phyloP scores from a whole-genome alignment of 1,284 basidiomycete genomes.

The Rhodotorula sp. region DNA sequence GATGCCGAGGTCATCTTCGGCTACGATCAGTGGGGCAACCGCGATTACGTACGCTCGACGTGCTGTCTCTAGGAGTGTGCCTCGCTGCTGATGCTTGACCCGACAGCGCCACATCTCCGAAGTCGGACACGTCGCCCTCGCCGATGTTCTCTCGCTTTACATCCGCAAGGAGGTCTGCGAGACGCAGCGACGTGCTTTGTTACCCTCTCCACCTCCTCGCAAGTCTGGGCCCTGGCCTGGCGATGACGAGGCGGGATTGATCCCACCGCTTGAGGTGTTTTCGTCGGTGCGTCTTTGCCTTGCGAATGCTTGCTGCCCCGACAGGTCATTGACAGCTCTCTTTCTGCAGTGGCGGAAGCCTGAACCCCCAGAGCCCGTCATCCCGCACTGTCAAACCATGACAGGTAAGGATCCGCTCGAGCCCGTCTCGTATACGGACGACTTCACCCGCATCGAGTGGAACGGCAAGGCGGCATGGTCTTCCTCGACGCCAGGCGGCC shows the following conservation, averaged over 20 bases:
- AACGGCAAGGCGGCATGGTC: slow-evolving; percentile 26
- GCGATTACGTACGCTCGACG: slow-evolving; percentile 24
- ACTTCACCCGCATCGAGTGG: slow-evolving; percentile 4
- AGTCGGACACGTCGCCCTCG: slow-evolving; percentile 20
- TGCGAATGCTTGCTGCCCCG: too few relatives aligned
- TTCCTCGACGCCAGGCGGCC: slow-evolving; percentile 12
- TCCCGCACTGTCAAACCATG: slow-evolving; percentile 18
- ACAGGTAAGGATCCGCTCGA: neutral
- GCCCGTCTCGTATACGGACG: neutral
- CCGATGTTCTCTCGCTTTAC: slow-evolving; percentile 37
- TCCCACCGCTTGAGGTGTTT: slow-evolving; percentile 20
- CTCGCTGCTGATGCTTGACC: neutral
- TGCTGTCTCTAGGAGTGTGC: too few relatives aligned
- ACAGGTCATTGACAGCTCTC: neutral
- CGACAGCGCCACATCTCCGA: slow-evolving; percentile 31
- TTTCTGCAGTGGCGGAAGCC: slow-evolving; percentile 13
- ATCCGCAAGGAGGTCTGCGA: slow-evolving; percentile 36
- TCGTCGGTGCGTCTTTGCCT: neutral
- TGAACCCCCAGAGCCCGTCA: neutral
- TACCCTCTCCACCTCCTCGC: neutral
- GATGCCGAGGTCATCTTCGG: slow-evolving; percentile 25
- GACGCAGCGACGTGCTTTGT: neutral
- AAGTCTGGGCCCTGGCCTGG: slow-evolving; percentile 18
- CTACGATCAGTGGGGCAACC: slow-evolving; percentile 4
- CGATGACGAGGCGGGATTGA: slow-evolving; percentile 22